phyloP scores from a whole-genome alignment of 805 yeast genomes.

The Zygosaccharomyces gambellarensis region DNA sequence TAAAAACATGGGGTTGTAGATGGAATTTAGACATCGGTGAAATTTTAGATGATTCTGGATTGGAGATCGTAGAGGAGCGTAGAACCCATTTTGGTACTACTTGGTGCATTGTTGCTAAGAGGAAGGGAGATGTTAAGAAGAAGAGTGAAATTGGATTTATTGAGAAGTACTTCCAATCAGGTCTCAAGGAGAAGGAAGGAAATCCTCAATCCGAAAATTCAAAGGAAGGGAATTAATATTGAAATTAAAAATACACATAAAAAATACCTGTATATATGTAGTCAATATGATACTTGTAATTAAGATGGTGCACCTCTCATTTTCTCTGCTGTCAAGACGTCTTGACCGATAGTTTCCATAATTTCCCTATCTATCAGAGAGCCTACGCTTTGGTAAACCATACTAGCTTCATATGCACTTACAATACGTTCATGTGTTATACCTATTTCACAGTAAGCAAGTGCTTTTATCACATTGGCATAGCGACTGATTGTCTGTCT shows the following conservation, averaged over 20 bases:
- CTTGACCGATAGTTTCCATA: slow-evolving; percentile 69
- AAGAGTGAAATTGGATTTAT: slow-evolving; percentile 44
- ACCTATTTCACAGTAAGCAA: slow-evolving; percentile 81
- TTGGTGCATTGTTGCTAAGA: slow-evolving; percentile 75
- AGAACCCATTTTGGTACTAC: slow-evolving; percentile 90
- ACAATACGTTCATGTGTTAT: slow-evolving; percentile 76
- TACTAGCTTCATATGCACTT: slow-evolving; percentile 83
- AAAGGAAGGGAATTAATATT: slow-evolving; percentile 9
- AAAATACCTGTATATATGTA: slow-evolving; percentile 1
- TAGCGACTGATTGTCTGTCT: slow-evolving; percentile 79
- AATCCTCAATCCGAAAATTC: slow-evolving; percentile 2
- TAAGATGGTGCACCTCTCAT: slow-evolving; percentile 53
- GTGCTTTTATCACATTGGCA: slow-evolving; percentile 73
- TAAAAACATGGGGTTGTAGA: slow-evolving; percentile 93
- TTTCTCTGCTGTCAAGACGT: slow-evolving; percentile 64
- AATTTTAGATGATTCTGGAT: slow-evolving; percentile 73
- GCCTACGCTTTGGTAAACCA: slow-evolving; percentile 69
- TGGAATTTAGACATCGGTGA: slow-evolving; percentile 96
- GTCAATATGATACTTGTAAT: neutral
- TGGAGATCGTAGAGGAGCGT: slow-evolving; percentile 74
- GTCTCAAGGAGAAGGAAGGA: slow-evolving; percentile 30
- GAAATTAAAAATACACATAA: neutral
- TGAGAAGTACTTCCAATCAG: slow-evolving; percentile 45
- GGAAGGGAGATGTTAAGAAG: slow-evolving; percentile 56
- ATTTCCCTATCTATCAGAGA: slow-evolving; percentile 64